Evolutionary conservation across 768 basidiomycete genomes (phyloP).

Genomic region (Leccinum obscurum): DNA sequence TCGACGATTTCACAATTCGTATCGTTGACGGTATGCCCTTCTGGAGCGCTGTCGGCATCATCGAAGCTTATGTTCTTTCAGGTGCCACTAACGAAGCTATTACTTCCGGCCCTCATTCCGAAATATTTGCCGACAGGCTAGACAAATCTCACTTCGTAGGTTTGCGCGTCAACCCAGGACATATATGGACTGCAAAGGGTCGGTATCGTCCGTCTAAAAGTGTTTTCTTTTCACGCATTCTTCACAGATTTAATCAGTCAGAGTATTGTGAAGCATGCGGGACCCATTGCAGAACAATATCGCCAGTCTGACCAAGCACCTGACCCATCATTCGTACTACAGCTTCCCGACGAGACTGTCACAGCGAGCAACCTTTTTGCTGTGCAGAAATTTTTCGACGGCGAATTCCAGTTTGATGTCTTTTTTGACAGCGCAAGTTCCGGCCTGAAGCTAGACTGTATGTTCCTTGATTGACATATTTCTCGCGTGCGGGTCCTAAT

Average conservation of each 20-base stretch:
- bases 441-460: constrained; percentile 65
- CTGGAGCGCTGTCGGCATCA: neutral
- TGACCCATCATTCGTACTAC: constrained; percentile 79
- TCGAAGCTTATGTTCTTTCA: constrained; percentile 30
- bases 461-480: constrained; percentile 24
- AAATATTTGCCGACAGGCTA: constrained; percentile 57
- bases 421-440: constrained; percentile 79
- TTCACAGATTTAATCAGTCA: constrained; percentile 61
- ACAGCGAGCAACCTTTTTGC: constrained; percentile 80
- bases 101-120: constrained; percentile 53
- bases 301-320: constrained; percentile 50
- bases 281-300: constrained; percentile 54
- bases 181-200: constrained; percentile 89
- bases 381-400: constrained; percentile 84
- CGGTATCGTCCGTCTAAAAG: constrained; percentile 7
- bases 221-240: neutral
- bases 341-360: constrained; percentile 72
- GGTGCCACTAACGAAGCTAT: constrained; percentile 59
- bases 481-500: constrained; percentile 2
- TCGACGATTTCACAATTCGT: constrained; percentile 81
- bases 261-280: constrained; percentile 57
- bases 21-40: constrained; percentile 66
- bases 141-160: constrained; percentile 76
- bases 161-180: constrained; percentile 55
- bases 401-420: constrained; percentile 86